Base-by-base conservation (phyloP, 257 asterid species). In the Solanum bulbocastanum region DNA sequence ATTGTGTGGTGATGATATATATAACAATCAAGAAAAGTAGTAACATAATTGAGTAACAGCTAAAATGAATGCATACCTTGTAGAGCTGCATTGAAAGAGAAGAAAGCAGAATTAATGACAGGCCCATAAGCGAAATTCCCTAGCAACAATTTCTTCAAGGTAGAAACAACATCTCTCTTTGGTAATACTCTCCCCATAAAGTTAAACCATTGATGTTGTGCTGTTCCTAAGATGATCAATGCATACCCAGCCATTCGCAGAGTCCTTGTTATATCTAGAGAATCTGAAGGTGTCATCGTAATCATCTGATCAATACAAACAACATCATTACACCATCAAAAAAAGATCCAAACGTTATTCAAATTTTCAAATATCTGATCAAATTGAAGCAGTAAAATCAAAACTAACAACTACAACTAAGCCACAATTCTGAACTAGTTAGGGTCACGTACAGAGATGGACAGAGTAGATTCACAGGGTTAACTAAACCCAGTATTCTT, bases 191-290 rank as follows among this genome's bases (percentile, higher is more conserved):
- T 85, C 27, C 88, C 98, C 12, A 93, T 86, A 86, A 92, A 95
- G 88, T 94, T 95, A 87, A 94, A 95, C 99, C 98, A 96, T 23
- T 88, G 4, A 91, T 96, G 99, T 89, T 95, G 98, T 13, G 94
- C 72, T 0, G 98, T 93, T 32, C 99, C 99, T 88, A 95, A 92
- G 81, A 96, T 86, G 46, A 94, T 23, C 91, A 96, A 87, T 89
- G 98, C 99, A 91, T 90, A 95, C 5, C 90, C 93, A 49, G 97
- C 96, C 94, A 96, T 95, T 86, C 98, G 93, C 87, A 92, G 73
- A 32, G 98, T 93, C 92, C 99, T 92, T 71, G 90, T 35, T 5
- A 91, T 86, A 87, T 96, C 94, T 87, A 95, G 90, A 39, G 92
- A 58, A 88, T 91, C 96, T 6, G 92, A 73, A 74, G 92, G 87